phyloP scores from a whole-genome alignment of 352 stramenopile species.

The Globisporangium canariense region DNA sequence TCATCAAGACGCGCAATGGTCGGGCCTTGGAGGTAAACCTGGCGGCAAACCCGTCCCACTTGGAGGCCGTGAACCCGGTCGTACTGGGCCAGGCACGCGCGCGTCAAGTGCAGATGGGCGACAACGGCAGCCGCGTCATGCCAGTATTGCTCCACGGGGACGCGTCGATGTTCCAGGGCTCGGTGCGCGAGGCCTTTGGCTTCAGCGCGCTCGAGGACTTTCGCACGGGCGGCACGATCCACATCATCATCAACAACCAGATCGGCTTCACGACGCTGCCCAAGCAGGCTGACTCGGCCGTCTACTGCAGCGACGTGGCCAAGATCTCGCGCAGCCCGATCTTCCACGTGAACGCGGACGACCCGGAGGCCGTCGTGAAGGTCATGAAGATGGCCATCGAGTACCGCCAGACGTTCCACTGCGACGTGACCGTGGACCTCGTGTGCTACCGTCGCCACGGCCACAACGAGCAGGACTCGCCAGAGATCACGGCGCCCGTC shows the following conservation, averaged over 20 bases:
- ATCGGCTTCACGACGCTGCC: constrained; percentile 98
- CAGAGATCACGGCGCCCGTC: constrained; percentile 83
- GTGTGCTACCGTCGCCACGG: constrained; percentile 98
- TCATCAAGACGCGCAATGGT: constrained; percentile 64
- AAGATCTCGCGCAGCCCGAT: constrained; percentile 95
- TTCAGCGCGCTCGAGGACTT: constrained; percentile 93
- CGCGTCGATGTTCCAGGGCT: constrained; percentile 71
- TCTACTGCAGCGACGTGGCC: constrained; percentile 97
- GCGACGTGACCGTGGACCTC: constrained; percentile 98
- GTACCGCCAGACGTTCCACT: constrained; percentile 90
- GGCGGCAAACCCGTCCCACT: constrained; percentile 98
- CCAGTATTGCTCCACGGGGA: constrained; percentile 98
- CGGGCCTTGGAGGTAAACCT: constrained; percentile 81
- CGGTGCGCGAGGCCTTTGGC: constrained; percentile 74
- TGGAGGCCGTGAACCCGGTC: constrained; percentile 98
- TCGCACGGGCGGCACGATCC: constrained; percentile 96
- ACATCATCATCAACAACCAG: constrained; percentile 99
- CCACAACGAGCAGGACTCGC: constrained; percentile 97
- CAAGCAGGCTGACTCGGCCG: constrained; percentile 94
- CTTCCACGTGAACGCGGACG: constrained; percentile 97
- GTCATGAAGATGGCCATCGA: constrained; percentile 92
- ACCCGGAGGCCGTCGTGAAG: constrained; percentile 91
- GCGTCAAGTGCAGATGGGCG: constrained; percentile 86
- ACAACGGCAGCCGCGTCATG: constrained; percentile 90
- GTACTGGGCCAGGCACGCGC: constrained; percentile 95